Percentiles rank a stretch among this genome's conserved stretches.
These are phyloP conservation scores for Picea sitchensis DNA, from an alignment of 75 land plant species.

Conservation along the genomic window DNA sequence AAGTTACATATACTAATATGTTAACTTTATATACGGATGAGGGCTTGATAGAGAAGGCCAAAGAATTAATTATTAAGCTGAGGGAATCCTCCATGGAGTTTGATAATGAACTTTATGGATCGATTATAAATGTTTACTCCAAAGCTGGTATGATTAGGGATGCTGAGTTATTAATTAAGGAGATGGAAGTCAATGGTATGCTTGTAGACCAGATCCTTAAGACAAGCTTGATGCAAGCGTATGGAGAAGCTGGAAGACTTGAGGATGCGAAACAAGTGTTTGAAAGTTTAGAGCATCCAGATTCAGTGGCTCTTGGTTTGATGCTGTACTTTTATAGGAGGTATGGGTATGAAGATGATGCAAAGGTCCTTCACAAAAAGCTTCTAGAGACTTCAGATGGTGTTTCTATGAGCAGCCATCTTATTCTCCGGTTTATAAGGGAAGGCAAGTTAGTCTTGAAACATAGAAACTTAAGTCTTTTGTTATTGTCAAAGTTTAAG, in stretches of 20 bases:
- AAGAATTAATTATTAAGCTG: constrained; percentile 48
- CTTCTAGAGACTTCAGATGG: constrained; percentile 38
- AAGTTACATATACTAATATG: constrained; percentile 59
- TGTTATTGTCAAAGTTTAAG: background rate
- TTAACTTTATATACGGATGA: constrained; percentile 56
- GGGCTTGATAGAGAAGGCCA: constrained; percentile 55
- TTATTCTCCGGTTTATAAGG: constrained; percentile 45
- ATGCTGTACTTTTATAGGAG: constrained; percentile 47
- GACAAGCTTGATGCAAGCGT: constrained; percentile 40
- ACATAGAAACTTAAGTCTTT: background rate
- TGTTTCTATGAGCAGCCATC: constrained; percentile 33
- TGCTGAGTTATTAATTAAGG: constrained; percentile 46
- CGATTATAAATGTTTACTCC: constrained; percentile 57
- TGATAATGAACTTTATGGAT: constrained; percentile 64
- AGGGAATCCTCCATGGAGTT: constrained; percentile 42
- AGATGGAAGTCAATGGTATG: constrained; percentile 46
- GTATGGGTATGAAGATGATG: constrained; percentile 25
- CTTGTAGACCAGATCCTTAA: constrained; percentile 35
- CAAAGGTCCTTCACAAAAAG: constrained; percentile 21
- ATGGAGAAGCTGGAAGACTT: constrained; percentile 35
- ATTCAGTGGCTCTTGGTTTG: constrained; percentile 31
- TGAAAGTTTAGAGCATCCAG: constrained; percentile 36
- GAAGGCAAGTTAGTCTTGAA: constrained; percentile 46
- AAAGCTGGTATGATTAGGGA: constrained; percentile 51
- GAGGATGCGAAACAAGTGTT: constrained; percentile 29